These are phyloP conservation scores for Rhamnella rubrinervis DNA, from an alignment of 331 rosid species.

Conservation along the genomic window DNA sequence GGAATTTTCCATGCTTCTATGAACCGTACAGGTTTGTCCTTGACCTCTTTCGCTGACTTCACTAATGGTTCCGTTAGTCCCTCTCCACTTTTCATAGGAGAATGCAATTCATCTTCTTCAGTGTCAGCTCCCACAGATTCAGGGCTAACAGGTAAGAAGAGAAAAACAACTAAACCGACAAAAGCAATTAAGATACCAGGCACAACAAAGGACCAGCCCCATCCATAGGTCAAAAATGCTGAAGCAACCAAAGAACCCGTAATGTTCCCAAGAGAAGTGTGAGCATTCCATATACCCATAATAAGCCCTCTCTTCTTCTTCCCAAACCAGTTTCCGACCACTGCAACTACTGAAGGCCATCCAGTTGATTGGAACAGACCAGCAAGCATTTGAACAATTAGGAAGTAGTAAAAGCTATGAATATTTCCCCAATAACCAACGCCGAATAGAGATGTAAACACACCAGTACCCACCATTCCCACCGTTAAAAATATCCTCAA, in stretches of 20 bases:
- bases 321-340: constrained; percentile 95
- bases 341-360: constrained; percentile 98
- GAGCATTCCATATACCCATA: constrained; percentile 99
- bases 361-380: constrained; percentile 97
- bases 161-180: constrained; percentile 62
- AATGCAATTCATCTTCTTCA: constrained; percentile 53
- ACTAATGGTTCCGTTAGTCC: constrained; percentile 55
- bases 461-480: constrained; percentile 93
- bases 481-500: constrained; percentile 74
- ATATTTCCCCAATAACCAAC: constrained; percentile 75
- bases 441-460: constrained; percentile 80
- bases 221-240: constrained; percentile 75
- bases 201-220: constrained; percentile 96
- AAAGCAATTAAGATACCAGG: constrained; percentile 70
- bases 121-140: constrained; percentile 57
- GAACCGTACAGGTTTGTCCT: constrained; percentile 69
- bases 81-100: constrained; percentile 57
- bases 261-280: constrained; percentile 92
- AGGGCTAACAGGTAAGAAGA: constrained; percentile 71
- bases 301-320: constrained; percentile 93
- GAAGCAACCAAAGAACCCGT: constrained; percentile 88
- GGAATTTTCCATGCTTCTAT: constrained; percentile 96
- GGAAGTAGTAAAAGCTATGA: constrained; percentile 71
- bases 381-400: constrained; percentile 74
- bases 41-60: constrained; percentile 28